Base-by-base conservation (phyloP, 805 yeast species). In the Ogataea thermomethanolica region DNA sequence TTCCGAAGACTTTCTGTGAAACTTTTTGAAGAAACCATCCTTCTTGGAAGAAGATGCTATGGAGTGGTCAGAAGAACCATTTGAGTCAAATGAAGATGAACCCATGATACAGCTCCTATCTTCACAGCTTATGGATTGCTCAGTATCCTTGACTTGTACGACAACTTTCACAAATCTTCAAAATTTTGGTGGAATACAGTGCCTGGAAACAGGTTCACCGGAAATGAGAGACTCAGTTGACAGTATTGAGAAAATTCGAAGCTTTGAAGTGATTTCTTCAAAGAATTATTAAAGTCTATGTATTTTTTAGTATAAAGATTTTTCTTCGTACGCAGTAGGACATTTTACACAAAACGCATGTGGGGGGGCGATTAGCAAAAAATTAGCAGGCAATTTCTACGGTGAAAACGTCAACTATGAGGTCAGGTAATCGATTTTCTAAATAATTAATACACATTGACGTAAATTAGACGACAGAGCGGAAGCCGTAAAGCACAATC, bases 1-100 rank as follows among this genome's bases (percentile, higher is more conserved):
- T 22, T 39, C 32, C 27, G 39, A 45, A 7, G 53, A 40, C 32
- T 49, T 49, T 15, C 29, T 12, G 11, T 44, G 45, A 12, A 46
- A 25, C 35, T 44, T 46, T 28, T 43, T 45, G 25, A 49, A 31
- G 12, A 49, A 43, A 6, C 46, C 45, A 14, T 29, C 37, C 29
- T 43, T 45, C 31, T 41, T 43, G n/a, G 43, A 28, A 21, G 34
- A 3, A 17, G 20, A 17, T 17, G 20, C 5, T 17, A 17, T 17
- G 20, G 20, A 17, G 20, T 17, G 20, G 20, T 17, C 48, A 9
- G 36, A 7, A 7, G 48, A 38, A 24, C 28, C 41, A 21, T 35
- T 27, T 9, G 39, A 21, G 8, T 38, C 20, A 17, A 17, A 17
- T 5, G 20, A 17, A 17, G 20, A 17, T 17, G 20, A 17, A 17